These are phyloP conservation scores for Nissolia schottii DNA, from an alignment of 306 rosid genomes.

Conservation along the genomic window DNA sequence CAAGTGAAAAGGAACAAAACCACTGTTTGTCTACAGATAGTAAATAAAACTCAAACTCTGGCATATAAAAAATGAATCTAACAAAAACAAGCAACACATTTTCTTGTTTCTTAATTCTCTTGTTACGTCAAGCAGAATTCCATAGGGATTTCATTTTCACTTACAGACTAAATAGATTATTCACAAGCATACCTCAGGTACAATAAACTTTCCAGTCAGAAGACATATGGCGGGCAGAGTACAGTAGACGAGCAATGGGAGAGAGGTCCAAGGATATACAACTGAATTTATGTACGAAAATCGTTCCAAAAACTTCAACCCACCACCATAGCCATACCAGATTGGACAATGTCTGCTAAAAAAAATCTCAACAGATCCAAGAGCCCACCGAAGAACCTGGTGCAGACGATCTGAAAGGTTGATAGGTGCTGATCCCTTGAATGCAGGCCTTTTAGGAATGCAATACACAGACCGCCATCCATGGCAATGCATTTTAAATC, in stretches of 20 bases:
- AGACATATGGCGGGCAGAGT: conserved; percentile 93
- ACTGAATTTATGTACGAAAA: conserved; percentile 91
- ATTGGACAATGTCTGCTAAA: conserved; percentile 92
- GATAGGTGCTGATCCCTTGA: conserved; percentile 98
- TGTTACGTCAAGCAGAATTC: no score
- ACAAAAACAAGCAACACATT: background rate
- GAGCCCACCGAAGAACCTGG: conserved; percentile 98
- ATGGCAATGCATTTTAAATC: conserved; percentile 99
- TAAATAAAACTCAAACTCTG: background rate
- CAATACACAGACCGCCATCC: conserved; percentile 99
- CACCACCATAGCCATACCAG: conserved; percentile 96
- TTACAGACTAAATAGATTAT: background rate
- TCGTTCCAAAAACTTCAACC: conserved; percentile 75
- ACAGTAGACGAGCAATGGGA: conserved; percentile 86
- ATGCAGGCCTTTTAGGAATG: conserved; percentile 82
- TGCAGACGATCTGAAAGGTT: conserved; percentile 92
- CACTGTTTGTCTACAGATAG: background rate
- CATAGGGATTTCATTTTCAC: background rate
- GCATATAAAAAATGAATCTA: background rate
- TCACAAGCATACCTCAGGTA: conserved; percentile 79
- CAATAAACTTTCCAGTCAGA: conserved; percentile 86
- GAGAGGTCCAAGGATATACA: conserved; percentile 86
- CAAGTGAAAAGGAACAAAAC: background rate
- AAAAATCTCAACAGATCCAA: conserved; percentile 94
- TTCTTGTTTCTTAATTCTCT: no score